phyloP scores from a whole-genome alignment of 805 yeast genomes.

The Yamadazyma paraphyllophila region DNA sequence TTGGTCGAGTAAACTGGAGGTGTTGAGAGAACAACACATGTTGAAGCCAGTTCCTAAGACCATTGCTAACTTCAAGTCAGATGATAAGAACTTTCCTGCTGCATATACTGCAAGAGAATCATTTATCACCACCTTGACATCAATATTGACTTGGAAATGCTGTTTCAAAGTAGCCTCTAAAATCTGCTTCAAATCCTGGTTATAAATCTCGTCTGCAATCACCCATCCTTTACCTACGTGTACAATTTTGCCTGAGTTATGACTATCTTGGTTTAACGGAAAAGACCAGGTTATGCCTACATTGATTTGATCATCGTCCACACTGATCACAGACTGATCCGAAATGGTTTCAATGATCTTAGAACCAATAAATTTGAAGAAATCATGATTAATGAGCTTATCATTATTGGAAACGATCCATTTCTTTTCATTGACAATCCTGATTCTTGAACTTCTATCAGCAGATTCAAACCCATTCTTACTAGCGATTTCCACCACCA shows the following conservation, averaged over 20 bases:
- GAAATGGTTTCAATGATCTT: constrained; percentile 22
- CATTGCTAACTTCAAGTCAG: constrained; percentile 45
- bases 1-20: constrained; percentile 16
- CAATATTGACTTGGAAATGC: constrained; percentile 25
- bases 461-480: constrained; percentile 10
- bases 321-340: constrained; percentile 6
- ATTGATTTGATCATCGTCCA: constrained; percentile 11
- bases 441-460: constrained; percentile 21
- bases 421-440: constrained; percentile 27
- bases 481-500: constrained; percentile 29
- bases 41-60: constrained; percentile 73
- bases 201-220: constrained; percentile 41
- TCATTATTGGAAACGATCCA: constrained; percentile 39
- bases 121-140: constrained; percentile 51
- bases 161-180: constrained; percentile 32
- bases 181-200: constrained; percentile 40
- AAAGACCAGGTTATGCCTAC: constrained; percentile 37
- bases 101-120: constrained; percentile 67
- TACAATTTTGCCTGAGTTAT: constrained; percentile 45
- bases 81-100: constrained; percentile 45
- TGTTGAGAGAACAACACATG: constrained; percentile 41
- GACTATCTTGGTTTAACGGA: constrained; percentile 44
- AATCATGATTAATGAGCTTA: constrained; percentile 39
- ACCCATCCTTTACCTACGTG: constrained; percentile 63
- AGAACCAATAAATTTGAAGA: constrained; percentile 43